Evolutionary conservation across 2,329 filamentous ascomycete species (phyloP).

Genomic region (Plectosphaerella plurivora): DNA sequence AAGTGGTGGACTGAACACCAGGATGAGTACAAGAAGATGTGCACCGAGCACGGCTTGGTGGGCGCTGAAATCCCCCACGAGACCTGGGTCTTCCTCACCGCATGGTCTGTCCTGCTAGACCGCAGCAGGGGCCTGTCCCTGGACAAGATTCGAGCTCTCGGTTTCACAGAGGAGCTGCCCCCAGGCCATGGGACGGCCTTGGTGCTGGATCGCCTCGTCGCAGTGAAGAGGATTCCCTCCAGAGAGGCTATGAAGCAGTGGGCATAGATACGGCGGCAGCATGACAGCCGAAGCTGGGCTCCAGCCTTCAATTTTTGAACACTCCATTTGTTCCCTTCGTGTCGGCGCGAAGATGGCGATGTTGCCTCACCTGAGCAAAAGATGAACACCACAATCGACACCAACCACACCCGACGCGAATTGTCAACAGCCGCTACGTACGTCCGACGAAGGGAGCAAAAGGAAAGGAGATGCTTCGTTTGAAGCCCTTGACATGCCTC

Average conservation of each 20-base stretch:
- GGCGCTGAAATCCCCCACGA: not conserved
- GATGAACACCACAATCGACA: no score
- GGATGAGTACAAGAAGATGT: conserved; percentile 3
- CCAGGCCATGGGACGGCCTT: conserved; percentile 1
- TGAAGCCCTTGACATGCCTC: no score
- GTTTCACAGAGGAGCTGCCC: conserved; percentile 2
- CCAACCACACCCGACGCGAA: no score
- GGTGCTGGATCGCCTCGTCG: conserved; percentile 1
- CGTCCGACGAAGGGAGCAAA: no score
- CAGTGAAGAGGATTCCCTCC: not conserved
- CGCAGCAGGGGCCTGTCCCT: conserved; percentile 2
- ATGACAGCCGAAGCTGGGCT: no score
- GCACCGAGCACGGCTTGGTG: conserved; percentile 4
- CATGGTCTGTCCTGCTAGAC: not conserved
- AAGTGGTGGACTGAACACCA: conserved; percentile 3
- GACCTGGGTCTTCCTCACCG: conserved; percentile 4
- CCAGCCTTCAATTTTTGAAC: no score
- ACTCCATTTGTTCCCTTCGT: no score
- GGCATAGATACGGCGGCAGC: no score
- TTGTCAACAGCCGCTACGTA: no score
- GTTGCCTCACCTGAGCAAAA: no score
- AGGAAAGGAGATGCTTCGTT: no score
- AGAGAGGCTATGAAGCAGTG: not conserved
- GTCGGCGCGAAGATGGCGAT: no score
- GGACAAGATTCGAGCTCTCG: conserved; percentile 6